A percentile compares a stretch with the other conserved stretches of the same genome.
These are phyloP conservation scores for Astrothelium subdiscretum DNA, from an alignment of 495 filamentous ascomycete species.

Conservation along the genomic window DNA sequence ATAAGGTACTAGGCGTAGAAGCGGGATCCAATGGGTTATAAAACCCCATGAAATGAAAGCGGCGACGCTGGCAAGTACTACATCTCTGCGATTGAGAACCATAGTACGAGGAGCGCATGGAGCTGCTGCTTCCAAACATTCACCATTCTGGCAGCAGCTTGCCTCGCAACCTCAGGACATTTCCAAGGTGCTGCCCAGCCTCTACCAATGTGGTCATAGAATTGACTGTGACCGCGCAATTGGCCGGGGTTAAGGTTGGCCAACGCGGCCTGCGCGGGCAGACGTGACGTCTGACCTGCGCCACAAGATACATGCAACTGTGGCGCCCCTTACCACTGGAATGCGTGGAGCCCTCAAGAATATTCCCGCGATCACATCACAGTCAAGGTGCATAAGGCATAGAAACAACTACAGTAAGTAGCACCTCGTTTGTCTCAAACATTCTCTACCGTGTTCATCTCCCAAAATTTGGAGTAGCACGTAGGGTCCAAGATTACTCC, in stretches of 20 bases:
- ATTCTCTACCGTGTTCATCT: no score
- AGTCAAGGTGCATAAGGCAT: no score
- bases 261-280: no score
- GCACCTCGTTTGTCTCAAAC: no score
- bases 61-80: slow-evolving; percentile 55
- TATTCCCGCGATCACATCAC: no score
- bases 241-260: no score
- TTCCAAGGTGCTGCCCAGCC: neutral
- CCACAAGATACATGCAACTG: no score
- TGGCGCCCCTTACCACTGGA: no score
- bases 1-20: slow-evolving; percentile 67
- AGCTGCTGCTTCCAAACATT: slow-evolving; percentile 3
- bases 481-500: neutral
- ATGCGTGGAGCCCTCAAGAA: no score
- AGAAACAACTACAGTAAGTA: no score
- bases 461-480: no score
- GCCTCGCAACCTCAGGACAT: neutral
- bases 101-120: slow-evolving; percentile 38
- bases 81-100: slow-evolving; percentile 66
- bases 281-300: neutral
- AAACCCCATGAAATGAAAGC: slow-evolving; percentile 80
- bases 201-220: neutral
- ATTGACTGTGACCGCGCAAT: neutral
- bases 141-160: neutral
- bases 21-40: slow-evolving; percentile 64